Evolutionary conservation across 129 eudicot genomes (phyloP).

Genomic region (Tagetes erecta): DNA sequence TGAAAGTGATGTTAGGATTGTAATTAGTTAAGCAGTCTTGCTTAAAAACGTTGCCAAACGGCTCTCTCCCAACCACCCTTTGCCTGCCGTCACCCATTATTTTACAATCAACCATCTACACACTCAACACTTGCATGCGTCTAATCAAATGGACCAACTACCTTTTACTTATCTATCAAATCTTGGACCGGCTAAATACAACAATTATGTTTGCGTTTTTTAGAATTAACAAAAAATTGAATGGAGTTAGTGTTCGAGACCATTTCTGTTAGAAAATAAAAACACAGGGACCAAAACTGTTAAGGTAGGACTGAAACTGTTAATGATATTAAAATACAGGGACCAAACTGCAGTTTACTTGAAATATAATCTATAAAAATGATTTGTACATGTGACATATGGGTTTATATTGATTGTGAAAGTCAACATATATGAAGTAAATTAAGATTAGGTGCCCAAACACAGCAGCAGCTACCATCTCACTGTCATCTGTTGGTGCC

Average conservation of each 20-base stretch:
- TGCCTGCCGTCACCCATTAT: slow-evolving; percentile 23
- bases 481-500: slow-evolving; percentile 39
- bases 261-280: no score
- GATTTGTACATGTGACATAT: neutral
- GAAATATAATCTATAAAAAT: no score
- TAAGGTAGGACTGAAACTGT: no score
- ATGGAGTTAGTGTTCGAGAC: no score
- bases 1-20: slow-evolving; percentile 65
- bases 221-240: no score
- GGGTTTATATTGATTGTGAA: slow-evolving; percentile 1
- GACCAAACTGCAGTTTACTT: no score
- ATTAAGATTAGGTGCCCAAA: slow-evolving; percentile 33
- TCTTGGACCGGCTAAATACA: no score
- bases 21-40: slow-evolving; percentile 58
- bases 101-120: slow-evolving; percentile 15
- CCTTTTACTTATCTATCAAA: no score
- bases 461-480: slow-evolving; percentile 32
- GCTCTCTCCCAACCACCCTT: slow-evolving; percentile 35
- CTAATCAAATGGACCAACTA: no score
- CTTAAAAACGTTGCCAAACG: slow-evolving; percentile 33
- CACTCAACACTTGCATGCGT: neutral
- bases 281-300: no score
- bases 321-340: no score
- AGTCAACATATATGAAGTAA: slow-evolving; percentile 23
- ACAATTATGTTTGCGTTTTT: no score